Base-by-base conservation (phyloP, 371 early-diverging fungal species). In the Sporodiniella umbellata region DNA sequence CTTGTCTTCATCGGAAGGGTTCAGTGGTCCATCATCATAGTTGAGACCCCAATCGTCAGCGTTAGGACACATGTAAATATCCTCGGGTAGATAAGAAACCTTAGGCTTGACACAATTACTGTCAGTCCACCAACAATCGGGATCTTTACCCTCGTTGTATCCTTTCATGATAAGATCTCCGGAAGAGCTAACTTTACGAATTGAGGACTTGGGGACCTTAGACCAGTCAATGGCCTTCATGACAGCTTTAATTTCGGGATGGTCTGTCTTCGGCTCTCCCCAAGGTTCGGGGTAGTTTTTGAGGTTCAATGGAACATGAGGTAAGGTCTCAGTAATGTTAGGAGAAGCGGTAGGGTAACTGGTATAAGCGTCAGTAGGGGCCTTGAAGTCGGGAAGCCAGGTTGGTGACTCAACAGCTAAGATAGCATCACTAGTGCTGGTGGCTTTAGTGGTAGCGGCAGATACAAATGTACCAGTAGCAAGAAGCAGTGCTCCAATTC, bases 21-120 rank as follows among this genome's bases (percentile, higher is more conserved):
- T 76, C 33, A 47, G 68, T 12, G 77, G 77, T 15, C 77, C 77
- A 45, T 76, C 77, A 45, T 76, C 77, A 33, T 66, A 76, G 35
- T 64, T 70, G 38, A 72, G 53, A 53, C 77, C 77, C 77, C 77
- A 76, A 54, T 76, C 76, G 19, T 72, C 76, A 21, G 56, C 63
- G 21, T 52, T 55, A 15, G 76, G 76, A 39, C 76, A 76, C 42
- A 60, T 50, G n/a, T 61, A 68, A 25, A 76, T 60, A 53, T 76
- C 76, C 2, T 63, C 30, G 8, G 76, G 76, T 21, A 76, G 45
- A 23, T 72, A 76, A 24, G 37, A 17, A 1, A 53, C 68, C 43
- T 76, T 76, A 17, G 72, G 72, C 40, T 56, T 58, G 11, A 70
- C 60, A 48, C 76, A 76, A 49, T 70, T 70, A 26, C 64, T 64